These are phyloP conservation scores for Saccharomycopsis phalli DNA, from an alignment of 1,139 yeast species.

Conservation along the genomic window DNA sequence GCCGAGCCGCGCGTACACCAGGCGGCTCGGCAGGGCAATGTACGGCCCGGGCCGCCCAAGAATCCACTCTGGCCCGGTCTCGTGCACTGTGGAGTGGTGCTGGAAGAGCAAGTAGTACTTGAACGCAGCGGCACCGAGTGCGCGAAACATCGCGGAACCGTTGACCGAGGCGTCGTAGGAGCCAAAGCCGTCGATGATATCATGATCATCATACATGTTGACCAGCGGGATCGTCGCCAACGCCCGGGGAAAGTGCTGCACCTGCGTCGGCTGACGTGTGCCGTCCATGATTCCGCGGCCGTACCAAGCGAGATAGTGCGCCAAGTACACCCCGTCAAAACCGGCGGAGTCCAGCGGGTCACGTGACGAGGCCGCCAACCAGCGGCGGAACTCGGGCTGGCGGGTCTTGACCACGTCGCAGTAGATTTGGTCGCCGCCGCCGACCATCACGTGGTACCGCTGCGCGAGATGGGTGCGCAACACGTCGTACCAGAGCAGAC, in stretches of 20 bases:
- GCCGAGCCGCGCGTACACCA: constrained; percentile 55
- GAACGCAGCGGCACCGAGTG: constrained; percentile 59
- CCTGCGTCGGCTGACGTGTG: constrained; percentile 33
- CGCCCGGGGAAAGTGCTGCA: constrained; percentile 53
- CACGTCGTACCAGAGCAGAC: constrained; percentile 68
- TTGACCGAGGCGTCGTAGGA: constrained; percentile 59
- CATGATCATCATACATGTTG: constrained; percentile 69
- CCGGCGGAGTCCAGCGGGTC: constrained; percentile 41
- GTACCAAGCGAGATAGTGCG: constrained; percentile 64
- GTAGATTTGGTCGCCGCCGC: constrained; percentile 82
- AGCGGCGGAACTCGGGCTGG: constrained; percentile 27
- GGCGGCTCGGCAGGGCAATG: constrained; percentile 44
- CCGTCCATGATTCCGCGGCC: constrained; percentile 71
- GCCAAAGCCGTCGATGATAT: constrained; percentile 78
- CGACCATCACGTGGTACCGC: constrained; percentile 63
- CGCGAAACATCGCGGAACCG: constrained; percentile 46
- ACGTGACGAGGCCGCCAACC: constrained; percentile 43
- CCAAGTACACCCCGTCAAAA: constrained; percentile 38
- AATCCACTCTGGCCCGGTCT: constrained; percentile 41
- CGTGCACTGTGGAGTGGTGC: constrained; percentile 49
- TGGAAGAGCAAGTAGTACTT: constrained; percentile 71
- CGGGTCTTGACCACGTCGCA: constrained; percentile 53
- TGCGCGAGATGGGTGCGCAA: constrained; percentile 33
- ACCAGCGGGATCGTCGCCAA: constrained; percentile 62
- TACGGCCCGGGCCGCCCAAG: constrained; percentile 44